phyloP scores from a whole-genome alignment of 331 rosid genomes.

The Phaseolus coccineus region DNA sequence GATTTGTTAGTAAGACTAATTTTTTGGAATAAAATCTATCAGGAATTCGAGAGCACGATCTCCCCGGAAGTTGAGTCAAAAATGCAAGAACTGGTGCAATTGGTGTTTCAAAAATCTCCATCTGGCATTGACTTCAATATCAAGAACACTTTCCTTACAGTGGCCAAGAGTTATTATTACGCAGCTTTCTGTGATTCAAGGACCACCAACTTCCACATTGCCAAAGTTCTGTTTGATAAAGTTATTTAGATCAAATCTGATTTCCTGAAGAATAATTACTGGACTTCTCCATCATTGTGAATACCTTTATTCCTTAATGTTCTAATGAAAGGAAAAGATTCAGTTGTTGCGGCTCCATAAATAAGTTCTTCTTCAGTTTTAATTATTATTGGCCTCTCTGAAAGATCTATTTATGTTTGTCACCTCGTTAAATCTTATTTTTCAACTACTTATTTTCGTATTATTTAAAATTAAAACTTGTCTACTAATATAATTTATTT shows the following conservation, averaged over 20 bases:
- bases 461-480: too few relatives aligned
- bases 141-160: constrained; percentile 73
- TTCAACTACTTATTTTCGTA: too few relatives aligned
- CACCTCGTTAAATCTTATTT: too few relatives aligned
- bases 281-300: constrained; percentile 20
- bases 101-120: constrained; percentile 64
- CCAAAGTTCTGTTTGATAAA: constrained; percentile 80
- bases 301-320: neutral
- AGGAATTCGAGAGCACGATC: constrained; percentile 50
- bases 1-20: constrained; percentile 7
- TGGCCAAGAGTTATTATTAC: constrained; percentile 77
- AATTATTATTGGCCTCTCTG: too few relatives aligned
- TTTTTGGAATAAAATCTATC: neutral
- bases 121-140: constrained; percentile 54
- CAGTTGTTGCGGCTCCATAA: neutral
- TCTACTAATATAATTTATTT: too few relatives aligned
- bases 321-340: neutral
- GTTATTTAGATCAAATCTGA: constrained; percentile 47
- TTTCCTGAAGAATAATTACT: neutral
- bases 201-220: constrained; percentile 70
- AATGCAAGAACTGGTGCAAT: constrained; percentile 73
- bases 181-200: constrained; percentile 63
- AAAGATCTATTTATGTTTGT: too few relatives aligned
- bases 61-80: constrained; percentile 61
- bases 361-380: too few relatives aligned